These are phyloP conservation scores for Torulaspora delbrueckii DNA, from an alignment of 805 yeast species.

Conservation along the genomic window DNA sequence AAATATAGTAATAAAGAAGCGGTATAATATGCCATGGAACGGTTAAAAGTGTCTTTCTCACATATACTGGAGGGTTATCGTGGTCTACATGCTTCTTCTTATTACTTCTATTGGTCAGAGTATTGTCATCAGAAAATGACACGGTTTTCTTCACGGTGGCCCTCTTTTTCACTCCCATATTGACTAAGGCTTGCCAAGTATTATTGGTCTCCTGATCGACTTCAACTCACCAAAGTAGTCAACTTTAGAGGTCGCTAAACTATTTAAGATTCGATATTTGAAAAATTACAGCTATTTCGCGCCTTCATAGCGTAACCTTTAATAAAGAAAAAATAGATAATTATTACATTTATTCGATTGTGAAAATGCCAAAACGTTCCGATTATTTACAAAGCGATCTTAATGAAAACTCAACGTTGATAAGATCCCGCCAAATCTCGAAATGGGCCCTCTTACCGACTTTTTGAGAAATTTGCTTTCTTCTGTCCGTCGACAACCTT, in stretches of 20 bases:
- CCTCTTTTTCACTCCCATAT: slow-evolving; percentile 25
- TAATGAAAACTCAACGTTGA: slow-evolving; percentile 47
- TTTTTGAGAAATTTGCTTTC: slow-evolving; percentile 49
- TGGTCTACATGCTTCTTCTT: slow-evolving; percentile 23
- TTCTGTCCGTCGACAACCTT: slow-evolving; percentile 52
- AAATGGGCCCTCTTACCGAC: slow-evolving; percentile 53
- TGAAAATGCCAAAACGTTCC: not conserved
- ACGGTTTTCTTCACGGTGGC: slow-evolving; percentile 26
- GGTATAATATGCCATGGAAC: slow-evolving; percentile 33
- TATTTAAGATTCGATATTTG: not conserved
- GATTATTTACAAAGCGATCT: slow-evolving; percentile 19
- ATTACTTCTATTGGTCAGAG: slow-evolving; percentile 22
- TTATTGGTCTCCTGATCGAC: not conserved
- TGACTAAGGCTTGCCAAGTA: not conserved
- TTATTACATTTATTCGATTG: not conserved
- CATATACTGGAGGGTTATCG: slow-evolving; percentile 34
- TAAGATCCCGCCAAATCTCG: slow-evolving; percentile 65
- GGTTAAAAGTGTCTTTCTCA: slow-evolving; percentile 27
- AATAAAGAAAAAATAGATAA: not conserved
- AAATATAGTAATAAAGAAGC: slow-evolving; percentile 34
- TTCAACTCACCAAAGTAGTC: not conserved
- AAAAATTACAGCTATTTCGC: not conserved
- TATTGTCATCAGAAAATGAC: slow-evolving; percentile 35
- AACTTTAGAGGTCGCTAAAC: not conserved
- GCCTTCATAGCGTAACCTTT: not conserved